Evolutionary conservation across 805 yeast genomes (phyloP).

Genomic region (Dipodascus albidus): DNA sequence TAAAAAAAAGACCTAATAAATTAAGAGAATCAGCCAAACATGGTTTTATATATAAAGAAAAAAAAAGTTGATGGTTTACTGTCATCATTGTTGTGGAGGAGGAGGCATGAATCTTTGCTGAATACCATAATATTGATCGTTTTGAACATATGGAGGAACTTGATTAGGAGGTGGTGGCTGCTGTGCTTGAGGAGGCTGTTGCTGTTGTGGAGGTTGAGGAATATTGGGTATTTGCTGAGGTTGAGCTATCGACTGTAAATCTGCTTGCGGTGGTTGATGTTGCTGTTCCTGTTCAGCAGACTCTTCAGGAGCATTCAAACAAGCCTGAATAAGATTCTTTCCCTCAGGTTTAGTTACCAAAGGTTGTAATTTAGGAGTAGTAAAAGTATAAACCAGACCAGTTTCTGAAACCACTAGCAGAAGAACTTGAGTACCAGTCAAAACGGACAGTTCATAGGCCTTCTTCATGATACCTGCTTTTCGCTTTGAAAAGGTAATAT

Average conservation of each 20-base stretch:
- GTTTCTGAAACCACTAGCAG: conserved; percentile 93
- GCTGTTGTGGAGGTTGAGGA: neutral
- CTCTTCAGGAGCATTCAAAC: conserved; percentile 93
- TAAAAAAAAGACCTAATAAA: too few species aligned
- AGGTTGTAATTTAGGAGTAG: conserved; percentile 98
- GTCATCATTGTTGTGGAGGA: neutral
- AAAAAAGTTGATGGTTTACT: neutral
- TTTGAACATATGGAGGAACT: neutral
- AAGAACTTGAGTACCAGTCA: conserved; percentile 95
- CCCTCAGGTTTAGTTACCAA: conserved; percentile 96
- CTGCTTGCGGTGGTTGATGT: neutral
- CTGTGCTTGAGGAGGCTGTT: neutral
- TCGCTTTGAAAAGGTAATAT: conserved; percentile 94
- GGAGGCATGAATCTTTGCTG: conserved; percentile 1
- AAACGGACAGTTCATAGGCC: conserved; percentile 94
- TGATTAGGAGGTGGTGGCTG: conserved; percentile 1
- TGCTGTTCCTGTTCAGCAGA: conserved; percentile 21
- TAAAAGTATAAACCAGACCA: conserved; percentile 96
- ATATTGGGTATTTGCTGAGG: conserved; percentile 1
- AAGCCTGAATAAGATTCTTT: conserved; percentile 90
- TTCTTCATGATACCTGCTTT: conserved; percentile 99
- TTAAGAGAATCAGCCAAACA: neutral
- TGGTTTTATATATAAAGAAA: neutral
- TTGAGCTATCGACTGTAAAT: neutral
- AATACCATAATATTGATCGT: neutral